Evolutionary conservation across 345 rosid genomes (phyloP), one percentile per base, ranked within the genome.

Genomic region (Isatis tinctoria): DNA sequence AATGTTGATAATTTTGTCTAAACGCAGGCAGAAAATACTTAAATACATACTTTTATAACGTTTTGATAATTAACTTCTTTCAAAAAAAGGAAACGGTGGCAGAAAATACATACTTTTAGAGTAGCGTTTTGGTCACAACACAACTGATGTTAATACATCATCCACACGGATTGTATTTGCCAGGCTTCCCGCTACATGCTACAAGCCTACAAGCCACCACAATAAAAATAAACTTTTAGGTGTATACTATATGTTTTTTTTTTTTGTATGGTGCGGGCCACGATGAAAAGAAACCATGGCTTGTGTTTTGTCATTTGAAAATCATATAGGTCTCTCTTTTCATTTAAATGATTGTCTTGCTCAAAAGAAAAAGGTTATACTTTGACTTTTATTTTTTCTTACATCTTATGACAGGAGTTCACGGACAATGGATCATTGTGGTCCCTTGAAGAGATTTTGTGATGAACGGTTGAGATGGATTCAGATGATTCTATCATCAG

Each of bases 341-440:
- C 39, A 24, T 16, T 22, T 9, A 18, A 58, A 58, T 66, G 53
- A 58, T 65, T 17, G 61, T 51, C 17, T 39, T 28, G 51, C 18
- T 16, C 9, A 22, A 36, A 48, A 3, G 10, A 30, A 22, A 61
- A 62, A 1, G 18, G n/a, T 39, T 39, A 48, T 27, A 66, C 17
- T 58, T 67, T 66, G 67, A 74, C 71, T 58, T 45, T 74, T 32
- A 22, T 8, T 35, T 16, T 4, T n/a, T 30, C 13, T 17, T 8
- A 8, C 40, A 39, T 20, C 13, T 37, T 44, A 67, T 59, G 73
- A 74, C 68, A 67, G 39, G 36, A 67, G 78, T 59, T 67, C 78
- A 67, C 68, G 78, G 78, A 74, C 73, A 67, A 37, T 53, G 33
- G 57, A 76, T 53, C 39, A 53, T 26, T 33, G 70, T 63, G 75